Evolutionary conservation across 441 rosid genomes (phyloP).

Genomic region (Cnidoscolus chayamansa): DNA sequence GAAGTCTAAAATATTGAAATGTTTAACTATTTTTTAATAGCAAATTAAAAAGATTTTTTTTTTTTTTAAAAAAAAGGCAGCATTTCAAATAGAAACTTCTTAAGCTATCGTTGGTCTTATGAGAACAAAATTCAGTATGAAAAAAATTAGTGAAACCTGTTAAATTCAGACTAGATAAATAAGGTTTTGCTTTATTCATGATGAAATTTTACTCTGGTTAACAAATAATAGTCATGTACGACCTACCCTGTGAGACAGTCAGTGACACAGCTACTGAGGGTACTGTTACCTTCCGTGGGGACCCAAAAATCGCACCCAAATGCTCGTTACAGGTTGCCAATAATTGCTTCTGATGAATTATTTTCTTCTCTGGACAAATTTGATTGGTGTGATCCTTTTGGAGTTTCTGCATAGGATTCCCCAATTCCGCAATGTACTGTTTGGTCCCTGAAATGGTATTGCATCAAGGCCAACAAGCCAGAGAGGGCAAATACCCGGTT

Average conservation of each 20-base stretch:
- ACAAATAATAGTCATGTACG: background rate
- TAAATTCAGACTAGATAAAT: too few species aligned
- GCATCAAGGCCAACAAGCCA: too few species aligned
- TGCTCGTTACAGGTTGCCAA: conserved; percentile 12
- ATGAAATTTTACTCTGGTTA: background rate
- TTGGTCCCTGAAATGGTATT: too few species aligned
- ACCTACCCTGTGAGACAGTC: background rate
- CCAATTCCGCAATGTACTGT: conserved; percentile 16
- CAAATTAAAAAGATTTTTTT: too few species aligned
- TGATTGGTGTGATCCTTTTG: conserved; percentile 12
- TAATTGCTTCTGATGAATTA: conserved; percentile 22
- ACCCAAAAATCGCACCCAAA: conserved; percentile 10
- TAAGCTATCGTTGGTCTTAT: too few species aligned
- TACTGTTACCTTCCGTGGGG: conserved; percentile 11
- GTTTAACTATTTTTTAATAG: too few species aligned
- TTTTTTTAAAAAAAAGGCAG: too few species aligned
- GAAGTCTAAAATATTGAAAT: too few species aligned
- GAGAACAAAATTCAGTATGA: too few species aligned
- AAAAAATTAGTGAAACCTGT: too few species aligned
- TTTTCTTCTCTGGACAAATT: conserved; percentile 15
- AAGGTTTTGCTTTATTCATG: too few species aligned
- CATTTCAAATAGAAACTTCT: too few species aligned
- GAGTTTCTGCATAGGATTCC: conserved; percentile 29
- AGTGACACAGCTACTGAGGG: background rate
- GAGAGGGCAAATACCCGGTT: background rate